Conservation (phyloP, 805 yeast genomes). For the Candida sonorensis region DNA sequence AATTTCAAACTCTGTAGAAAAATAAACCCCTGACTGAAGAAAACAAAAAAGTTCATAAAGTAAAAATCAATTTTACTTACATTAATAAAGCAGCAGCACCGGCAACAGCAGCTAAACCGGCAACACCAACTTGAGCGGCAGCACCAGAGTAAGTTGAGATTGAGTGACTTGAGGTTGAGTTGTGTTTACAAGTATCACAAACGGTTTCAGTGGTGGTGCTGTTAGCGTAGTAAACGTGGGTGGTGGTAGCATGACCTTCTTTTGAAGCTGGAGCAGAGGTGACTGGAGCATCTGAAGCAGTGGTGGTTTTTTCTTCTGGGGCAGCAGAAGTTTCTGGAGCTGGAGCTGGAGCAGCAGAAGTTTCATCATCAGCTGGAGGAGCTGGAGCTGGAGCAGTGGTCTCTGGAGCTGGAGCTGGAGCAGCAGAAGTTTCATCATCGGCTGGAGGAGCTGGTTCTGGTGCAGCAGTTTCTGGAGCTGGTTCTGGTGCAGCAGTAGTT, state of each 20-base stretch:
- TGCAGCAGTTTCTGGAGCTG: too few species aligned
- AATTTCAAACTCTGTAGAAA: too few species aligned
- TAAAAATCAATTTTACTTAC: conserved; percentile 5
- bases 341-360: background rate
- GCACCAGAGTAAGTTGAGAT: conserved; percentile 12
- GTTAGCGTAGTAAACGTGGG: background rate
- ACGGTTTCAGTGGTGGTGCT: too few species aligned
- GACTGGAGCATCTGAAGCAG: conserved; percentile 4
- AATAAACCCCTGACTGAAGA: background rate
- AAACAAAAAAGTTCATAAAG: background rate
- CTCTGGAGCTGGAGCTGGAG: conserved; percentile 4
- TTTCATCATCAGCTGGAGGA: too few species aligned
- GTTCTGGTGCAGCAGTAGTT: conserved; percentile 9
- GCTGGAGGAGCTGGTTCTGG: too few species aligned
- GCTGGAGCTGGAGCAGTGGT: conserved; percentile 10
- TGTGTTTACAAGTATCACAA: too few species aligned
- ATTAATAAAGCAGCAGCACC: conserved; percentile 22
- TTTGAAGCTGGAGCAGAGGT: conserved; percentile 14
- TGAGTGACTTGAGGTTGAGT: conserved; percentile 1
- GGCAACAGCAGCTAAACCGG: conserved; percentile 18
- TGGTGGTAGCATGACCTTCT: conserved; percentile 2
- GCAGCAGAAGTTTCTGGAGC: conserved; percentile 6
- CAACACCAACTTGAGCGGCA: conserved; percentile 19
- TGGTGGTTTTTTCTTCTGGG: conserved; percentile 5
- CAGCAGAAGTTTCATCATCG: too few species aligned